These are phyloP conservation scores for Candida schatavii DNA, from an alignment of 805 yeast genomes.

Conservation along the genomic window DNA sequence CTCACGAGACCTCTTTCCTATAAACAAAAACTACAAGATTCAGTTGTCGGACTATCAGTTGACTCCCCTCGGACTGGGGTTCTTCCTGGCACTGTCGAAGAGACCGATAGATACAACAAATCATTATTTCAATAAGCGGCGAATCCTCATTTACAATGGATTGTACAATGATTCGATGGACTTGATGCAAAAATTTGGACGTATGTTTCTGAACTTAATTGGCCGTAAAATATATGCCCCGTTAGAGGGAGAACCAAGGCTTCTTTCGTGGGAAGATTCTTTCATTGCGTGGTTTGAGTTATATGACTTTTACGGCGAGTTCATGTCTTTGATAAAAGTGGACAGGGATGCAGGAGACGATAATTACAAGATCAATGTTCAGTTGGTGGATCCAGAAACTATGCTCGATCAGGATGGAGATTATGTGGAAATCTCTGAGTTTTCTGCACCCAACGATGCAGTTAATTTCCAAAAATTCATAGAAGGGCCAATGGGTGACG, in stretches of 20 bases:
- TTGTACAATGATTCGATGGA: slow-evolving; percentile 10
- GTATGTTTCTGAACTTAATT: slow-evolving; percentile 18
- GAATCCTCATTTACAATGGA: slow-evolving; percentile 22
- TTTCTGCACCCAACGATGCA: slow-evolving; percentile 25
- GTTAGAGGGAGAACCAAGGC: slow-evolving; percentile 5
- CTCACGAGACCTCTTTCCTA: slow-evolving; percentile 17
- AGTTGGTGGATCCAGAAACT: slow-evolving; percentile 28
- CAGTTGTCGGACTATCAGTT: slow-evolving; percentile 24
- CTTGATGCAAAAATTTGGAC: slow-evolving; percentile 18
- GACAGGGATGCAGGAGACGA: slow-evolving; percentile 19
- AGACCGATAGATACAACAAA: slow-evolving; percentile 11
- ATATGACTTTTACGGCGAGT: slow-evolving; percentile 31
- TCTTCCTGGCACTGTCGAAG: slow-evolving; percentile 22
- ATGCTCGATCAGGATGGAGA: slow-evolving; percentile 32
- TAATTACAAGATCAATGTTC: slow-evolving; percentile 12
- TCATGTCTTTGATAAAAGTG: slow-evolving; percentile 24
- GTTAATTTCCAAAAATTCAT: slow-evolving; percentile 11
- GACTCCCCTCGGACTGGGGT: slow-evolving; percentile 30
- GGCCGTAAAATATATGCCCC: slow-evolving; percentile 30
- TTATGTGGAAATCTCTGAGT: slow-evolving; percentile 14
- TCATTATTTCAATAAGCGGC: slow-evolving; percentile 20
- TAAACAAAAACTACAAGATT: slow-evolving; percentile 21
- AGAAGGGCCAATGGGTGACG: not conserved
- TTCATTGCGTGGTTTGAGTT: slow-evolving; percentile 37
- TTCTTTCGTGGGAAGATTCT: slow-evolving; percentile 26